phyloP scores from a whole-genome alignment of 352 stramenopile genomes.

The Phytophthora kernoviae region DNA sequence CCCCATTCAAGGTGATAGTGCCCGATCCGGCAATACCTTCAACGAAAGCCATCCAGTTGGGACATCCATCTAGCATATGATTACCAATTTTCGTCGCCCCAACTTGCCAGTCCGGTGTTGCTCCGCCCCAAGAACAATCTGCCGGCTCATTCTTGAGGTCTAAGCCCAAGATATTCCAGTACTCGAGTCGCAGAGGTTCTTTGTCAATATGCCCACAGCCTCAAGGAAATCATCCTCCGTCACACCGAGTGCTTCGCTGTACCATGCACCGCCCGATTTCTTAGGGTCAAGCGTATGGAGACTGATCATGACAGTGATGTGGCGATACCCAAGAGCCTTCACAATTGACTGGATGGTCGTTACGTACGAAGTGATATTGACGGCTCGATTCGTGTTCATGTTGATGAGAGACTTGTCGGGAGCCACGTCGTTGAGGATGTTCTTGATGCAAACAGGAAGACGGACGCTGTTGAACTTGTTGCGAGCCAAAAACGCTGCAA shows the following conservation, averaged over 20 bases:
- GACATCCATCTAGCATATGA: slow-evolving; percentile 60
- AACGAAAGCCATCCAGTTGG: slow-evolving; percentile 71
- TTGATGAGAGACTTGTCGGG: slow-evolving; percentile 66
- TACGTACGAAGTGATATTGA: slow-evolving; percentile 69
- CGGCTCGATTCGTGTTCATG: slow-evolving; percentile 60
- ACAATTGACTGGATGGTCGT: slow-evolving; percentile 61
- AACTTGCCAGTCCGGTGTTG: slow-evolving; percentile 48
- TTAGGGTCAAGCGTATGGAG: slow-evolving; percentile 60
- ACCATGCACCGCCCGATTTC: slow-evolving; percentile 63
- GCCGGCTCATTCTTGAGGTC: slow-evolving; percentile 77
- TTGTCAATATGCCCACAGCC: slow-evolving; percentile 59
- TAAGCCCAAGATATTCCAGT: slow-evolving; percentile 72
- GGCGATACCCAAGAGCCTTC: slow-evolving; percentile 57
- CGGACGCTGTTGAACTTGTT: slow-evolving; percentile 81
- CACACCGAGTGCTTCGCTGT: slow-evolving; percentile 51
- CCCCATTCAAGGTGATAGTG: slow-evolving; percentile 35
- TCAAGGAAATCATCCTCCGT: slow-evolving; percentile 58
- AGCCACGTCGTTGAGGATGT: slow-evolving; percentile 49
- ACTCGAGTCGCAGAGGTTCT: slow-evolving; percentile 53
- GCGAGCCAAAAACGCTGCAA: slow-evolving; percentile 57
- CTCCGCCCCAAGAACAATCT: slow-evolving; percentile 53
- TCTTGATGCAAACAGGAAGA: slow-evolving; percentile 64
- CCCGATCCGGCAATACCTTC: slow-evolving; percentile 56
- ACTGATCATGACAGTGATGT: slow-evolving; percentile 69
- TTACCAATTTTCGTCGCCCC: slow-evolving; percentile 65